phyloP scores from a whole-genome alignment of 257 asterid species.

The Vinca minor region DNA sequence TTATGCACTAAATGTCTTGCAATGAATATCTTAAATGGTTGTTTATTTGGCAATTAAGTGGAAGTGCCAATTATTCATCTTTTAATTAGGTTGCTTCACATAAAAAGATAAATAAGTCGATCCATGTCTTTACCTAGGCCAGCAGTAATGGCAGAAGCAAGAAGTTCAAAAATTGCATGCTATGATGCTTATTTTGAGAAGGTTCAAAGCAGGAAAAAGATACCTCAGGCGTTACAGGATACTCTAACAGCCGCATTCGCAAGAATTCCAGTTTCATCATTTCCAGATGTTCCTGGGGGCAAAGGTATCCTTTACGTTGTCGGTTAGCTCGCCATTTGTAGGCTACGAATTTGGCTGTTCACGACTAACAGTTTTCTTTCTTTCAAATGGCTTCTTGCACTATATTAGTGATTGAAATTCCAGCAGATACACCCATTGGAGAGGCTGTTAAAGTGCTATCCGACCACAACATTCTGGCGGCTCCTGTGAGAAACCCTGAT shows the following conservation, averaged over 20 bases:
- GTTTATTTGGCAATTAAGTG: background rate
- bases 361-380: background rate
- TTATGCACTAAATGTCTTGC: background rate
- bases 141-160: slow-evolving; percentile 36
- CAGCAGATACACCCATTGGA: slow-evolving; percentile 50
- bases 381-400: background rate
- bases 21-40: background rate
- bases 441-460: slow-evolving; percentile 70
- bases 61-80: background rate
- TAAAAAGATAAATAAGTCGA: too few species aligned
- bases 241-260: slow-evolving; percentile 60
- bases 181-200: slow-evolving; percentile 69
- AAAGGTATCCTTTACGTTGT: slow-evolving; percentile 34
- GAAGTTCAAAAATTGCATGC: slow-evolving; percentile 21
- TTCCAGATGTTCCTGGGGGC: slow-evolving; percentile 82
- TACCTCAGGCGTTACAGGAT: slow-evolving; percentile 53
- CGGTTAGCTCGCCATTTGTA: background rate
- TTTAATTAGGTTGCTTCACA: too few species aligned
- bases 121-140: background rate
- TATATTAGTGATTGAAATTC: slow-evolving; percentile 58
- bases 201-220: slow-evolving; percentile 56
- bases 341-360: too few species aligned
- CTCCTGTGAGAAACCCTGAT: slow-evolving; percentile 61
- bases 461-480: slow-evolving; percentile 74
- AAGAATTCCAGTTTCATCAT: slow-evolving; percentile 57